phyloP scores from a whole-genome alignment of 768 basidiomycete genomes.

The Mycena sanguinolenta region DNA sequence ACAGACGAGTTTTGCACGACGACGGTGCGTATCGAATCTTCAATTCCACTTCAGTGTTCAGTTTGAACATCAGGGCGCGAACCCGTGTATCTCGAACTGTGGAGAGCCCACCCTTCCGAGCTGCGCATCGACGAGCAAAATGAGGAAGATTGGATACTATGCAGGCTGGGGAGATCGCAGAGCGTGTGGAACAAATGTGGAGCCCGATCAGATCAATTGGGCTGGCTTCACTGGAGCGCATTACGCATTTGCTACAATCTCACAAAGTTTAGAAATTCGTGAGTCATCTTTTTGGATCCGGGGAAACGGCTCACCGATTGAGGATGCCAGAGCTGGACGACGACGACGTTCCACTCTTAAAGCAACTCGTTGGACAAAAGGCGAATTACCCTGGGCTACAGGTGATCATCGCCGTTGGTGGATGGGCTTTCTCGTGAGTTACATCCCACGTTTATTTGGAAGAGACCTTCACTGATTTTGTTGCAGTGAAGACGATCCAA shows the following conservation, averaged over 20 bases:
- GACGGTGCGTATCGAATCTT: slow-evolving; percentile 29
- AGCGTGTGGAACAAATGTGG: slow-evolving; percentile 19
- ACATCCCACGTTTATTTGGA: neutral
- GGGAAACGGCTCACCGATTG: too few relatives aligned
- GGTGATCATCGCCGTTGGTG: slow-evolving; percentile 40
- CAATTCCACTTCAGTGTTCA: too few relatives aligned
- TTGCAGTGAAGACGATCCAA: slow-evolving; percentile 22
- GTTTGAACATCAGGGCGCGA: too few relatives aligned
- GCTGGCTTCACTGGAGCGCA: slow-evolving; percentile 31
- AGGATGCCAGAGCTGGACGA: slow-evolving; percentile 31
- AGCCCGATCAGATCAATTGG: slow-evolving; percentile 35
- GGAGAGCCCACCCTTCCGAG: slow-evolving; percentile 14
- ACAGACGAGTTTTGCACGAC: slow-evolving; percentile 42
- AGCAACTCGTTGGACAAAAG: slow-evolving; percentile 31
- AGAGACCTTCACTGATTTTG: too few relatives aligned
- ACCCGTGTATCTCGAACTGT: too few relatives aligned
- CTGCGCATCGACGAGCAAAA: slow-evolving; percentile 24
- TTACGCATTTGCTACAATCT: slow-evolving; percentile 40
- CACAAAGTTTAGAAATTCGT: slow-evolving; percentile 29
- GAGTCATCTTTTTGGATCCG: neutral
- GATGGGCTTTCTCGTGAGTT: slow-evolving; percentile 37
- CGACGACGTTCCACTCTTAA: slow-evolving; percentile 27
- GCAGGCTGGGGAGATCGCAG: slow-evolving; percentile 40
- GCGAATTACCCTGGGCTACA: slow-evolving; percentile 20
- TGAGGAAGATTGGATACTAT: slow-evolving; percentile 40